Evolutionary conservation across 345 rosid genomes (phyloP).

Genomic region (Passiflora organensis): DNA sequence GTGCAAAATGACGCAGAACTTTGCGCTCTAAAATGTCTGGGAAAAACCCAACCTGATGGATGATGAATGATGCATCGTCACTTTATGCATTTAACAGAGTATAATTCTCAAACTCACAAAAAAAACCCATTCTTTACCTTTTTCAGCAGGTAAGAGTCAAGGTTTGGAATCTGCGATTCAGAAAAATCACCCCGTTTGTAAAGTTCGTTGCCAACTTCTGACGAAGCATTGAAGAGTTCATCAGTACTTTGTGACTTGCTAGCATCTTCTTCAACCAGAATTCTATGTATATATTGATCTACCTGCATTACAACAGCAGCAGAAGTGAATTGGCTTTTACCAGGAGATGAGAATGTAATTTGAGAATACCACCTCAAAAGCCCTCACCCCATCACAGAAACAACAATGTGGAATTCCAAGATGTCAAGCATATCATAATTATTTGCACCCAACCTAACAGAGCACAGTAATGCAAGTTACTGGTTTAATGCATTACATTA

Average conservation of each 20-base stretch:
- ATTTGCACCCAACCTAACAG: constrained; percentile 7
- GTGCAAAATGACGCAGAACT: constrained; percentile 62
- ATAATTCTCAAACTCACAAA: constrained; percentile 3
- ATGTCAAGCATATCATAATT: too few relatives aligned
- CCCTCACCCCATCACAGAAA: not conserved
- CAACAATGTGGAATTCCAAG: too few relatives aligned
- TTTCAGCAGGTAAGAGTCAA: constrained; percentile 51
- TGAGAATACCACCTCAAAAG: not conserved
- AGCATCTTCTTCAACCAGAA: constrained; percentile 81
- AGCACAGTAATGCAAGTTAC: constrained; percentile 19
- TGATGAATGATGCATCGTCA: constrained; percentile 12
- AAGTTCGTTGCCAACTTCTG: constrained; percentile 65
- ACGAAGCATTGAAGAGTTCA: constrained; percentile 54
- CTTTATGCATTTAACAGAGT: constrained; percentile 1
- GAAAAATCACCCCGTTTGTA: constrained; percentile 72
- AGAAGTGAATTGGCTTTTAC: constrained; percentile 13
- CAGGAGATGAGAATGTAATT: constrained; percentile 1
- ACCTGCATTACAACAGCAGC: constrained; percentile 42
- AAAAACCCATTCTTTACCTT: constrained; percentile 33
- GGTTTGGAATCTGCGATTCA: constrained; percentile 52
- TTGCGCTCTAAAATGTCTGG: constrained; percentile 82
- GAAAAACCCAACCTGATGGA: constrained; percentile 71
- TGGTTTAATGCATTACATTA: constrained; percentile 53
- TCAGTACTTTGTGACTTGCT: constrained; percentile 30
- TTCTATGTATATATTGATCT: constrained; percentile 71